A percentile compares a stretch with the other conserved stretches of the same genome.
These are phyloP conservation scores for Fusarium sp. DNA, from an alignment of 2,329 filamentous ascomycete species.

Conservation along the genomic window DNA sequence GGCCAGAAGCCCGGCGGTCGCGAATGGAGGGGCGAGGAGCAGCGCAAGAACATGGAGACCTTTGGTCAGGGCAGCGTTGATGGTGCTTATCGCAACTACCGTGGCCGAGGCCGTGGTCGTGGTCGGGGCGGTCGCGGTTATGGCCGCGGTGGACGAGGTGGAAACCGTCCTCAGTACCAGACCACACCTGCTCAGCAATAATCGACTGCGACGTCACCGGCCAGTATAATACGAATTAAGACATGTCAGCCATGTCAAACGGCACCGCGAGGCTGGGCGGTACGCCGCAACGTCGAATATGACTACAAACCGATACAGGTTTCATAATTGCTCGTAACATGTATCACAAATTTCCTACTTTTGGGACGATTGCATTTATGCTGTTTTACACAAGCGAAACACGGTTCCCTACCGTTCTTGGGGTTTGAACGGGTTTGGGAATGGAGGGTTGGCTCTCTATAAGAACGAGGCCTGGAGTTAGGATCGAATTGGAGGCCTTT, in stretches of 20 bases:
- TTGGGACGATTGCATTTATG: slow-evolving; percentile 35
- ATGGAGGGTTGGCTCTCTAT: slow-evolving; percentile 19
- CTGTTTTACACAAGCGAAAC: slow-evolving; percentile 19
- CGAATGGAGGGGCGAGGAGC: slow-evolving; percentile 91
- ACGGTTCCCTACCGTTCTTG: slow-evolving; percentile 20
- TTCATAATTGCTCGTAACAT: slow-evolving; percentile 40
- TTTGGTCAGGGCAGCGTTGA: slow-evolving; percentile 98
- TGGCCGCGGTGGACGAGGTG: slow-evolving; percentile 53
- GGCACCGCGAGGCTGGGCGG: not conserved
- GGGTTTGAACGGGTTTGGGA: slow-evolving; percentile 28
- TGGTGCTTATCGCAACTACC: slow-evolving; percentile 77
- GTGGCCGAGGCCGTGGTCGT: slow-evolving; percentile 80
- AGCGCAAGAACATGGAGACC: slow-evolving; percentile 95
- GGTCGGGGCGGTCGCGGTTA: slow-evolving; percentile 59
- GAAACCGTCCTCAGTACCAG: slow-evolving; percentile 47
- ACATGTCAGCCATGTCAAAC: not conserved
- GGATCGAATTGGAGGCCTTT: slow-evolving; percentile 37
- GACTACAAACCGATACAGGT: slow-evolving; percentile 15
- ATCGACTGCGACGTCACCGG: not conserved
- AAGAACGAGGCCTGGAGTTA: slow-evolving; percentile 41
- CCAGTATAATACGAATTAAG: slow-evolving; percentile 1
- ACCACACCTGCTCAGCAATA: slow-evolving; percentile 43
- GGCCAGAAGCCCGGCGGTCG: slow-evolving; percentile 77
- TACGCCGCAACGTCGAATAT: not conserved
- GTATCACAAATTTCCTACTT: slow-evolving; percentile 44